These are phyloP conservation scores for Arthrobotrys sphaeroides DNA, from an alignment of 2,329 filamentous ascomycete genomes.

Conservation along the genomic window DNA sequence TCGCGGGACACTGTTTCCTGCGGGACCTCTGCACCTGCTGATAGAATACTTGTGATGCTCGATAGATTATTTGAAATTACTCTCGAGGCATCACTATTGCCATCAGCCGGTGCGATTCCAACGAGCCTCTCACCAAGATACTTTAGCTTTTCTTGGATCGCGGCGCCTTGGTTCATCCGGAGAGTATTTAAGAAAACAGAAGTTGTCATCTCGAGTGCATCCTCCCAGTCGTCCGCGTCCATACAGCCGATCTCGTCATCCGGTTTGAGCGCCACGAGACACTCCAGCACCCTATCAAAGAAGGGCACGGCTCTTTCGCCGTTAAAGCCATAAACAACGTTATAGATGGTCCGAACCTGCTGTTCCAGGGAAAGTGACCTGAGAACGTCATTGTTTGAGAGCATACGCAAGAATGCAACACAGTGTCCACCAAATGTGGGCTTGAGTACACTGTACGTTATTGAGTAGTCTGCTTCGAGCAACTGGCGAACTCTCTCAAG, in stretches of 20 bases:
- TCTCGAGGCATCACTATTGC: background rate
- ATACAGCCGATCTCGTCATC: slow-evolving; percentile 7
- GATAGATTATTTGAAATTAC: slow-evolving; percentile 1
- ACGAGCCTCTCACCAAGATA: slow-evolving; percentile 10
- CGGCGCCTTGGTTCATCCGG: slow-evolving; percentile 35
- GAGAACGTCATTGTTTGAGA: slow-evolving; percentile 56
- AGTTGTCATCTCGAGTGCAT: slow-evolving; percentile 9
- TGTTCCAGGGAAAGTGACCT: slow-evolving; percentile 57
- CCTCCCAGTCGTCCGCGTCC: slow-evolving; percentile 14
- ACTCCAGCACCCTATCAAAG: slow-evolving; percentile 47
- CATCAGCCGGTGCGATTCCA: background rate
- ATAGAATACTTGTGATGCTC: slow-evolving; percentile 28
- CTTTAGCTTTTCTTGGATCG: slow-evolving; percentile 19
- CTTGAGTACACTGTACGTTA: slow-evolving; percentile 30
- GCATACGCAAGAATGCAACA: slow-evolving; percentile 56
- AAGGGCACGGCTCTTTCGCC: slow-evolving; percentile 56
- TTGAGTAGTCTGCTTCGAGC: slow-evolving; percentile 24
- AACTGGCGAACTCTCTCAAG: slow-evolving; percentile 35
- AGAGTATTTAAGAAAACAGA: slow-evolving; percentile 30
- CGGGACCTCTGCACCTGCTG: slow-evolving; percentile 23
- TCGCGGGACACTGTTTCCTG: background rate
- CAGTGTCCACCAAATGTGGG: slow-evolving; percentile 54
- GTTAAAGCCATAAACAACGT: slow-evolving; percentile 57
- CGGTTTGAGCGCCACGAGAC: slow-evolving; percentile 6
- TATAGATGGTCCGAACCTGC: slow-evolving; percentile 58